phyloP scores from a whole-genome alignment of 768 basidiomycete species.

The Lentinula aciculospora region DNA sequence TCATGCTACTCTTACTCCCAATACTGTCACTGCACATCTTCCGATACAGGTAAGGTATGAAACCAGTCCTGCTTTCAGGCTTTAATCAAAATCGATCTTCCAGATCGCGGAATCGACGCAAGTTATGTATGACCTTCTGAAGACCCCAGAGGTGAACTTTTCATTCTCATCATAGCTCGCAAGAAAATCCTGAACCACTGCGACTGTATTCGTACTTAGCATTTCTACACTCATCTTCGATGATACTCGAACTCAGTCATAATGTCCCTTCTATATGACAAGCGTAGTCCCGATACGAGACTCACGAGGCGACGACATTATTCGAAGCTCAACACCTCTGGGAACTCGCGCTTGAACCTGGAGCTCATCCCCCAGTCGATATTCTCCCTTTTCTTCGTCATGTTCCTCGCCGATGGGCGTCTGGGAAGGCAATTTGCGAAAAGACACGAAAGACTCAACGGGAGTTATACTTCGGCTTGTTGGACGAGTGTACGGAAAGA shows the following conservation, averaged over 20 bases:
- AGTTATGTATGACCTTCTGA: conserved; percentile 20
- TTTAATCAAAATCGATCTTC: conserved; percentile 3
- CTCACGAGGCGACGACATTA: conserved; percentile 19
- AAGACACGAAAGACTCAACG: conserved; percentile 19
- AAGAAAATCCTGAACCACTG: no score
- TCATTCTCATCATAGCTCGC: no score
- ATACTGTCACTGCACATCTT: conserved; percentile 15
- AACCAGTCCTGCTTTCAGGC: background rate
- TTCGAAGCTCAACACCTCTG: conserved; percentile 21
- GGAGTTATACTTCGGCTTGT: conserved; percentile 22
- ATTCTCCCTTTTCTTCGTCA: conserved; percentile 25
- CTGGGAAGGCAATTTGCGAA: conserved; percentile 24
- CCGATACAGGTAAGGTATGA: conserved; percentile 9
- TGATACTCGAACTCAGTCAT: conserved; percentile 25
- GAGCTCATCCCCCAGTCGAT: conserved; percentile 31
- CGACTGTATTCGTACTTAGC: no score
- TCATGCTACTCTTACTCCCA: conserved; percentile 15
- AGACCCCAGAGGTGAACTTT: conserved; percentile 17
- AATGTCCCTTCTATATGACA: conserved; percentile 24
- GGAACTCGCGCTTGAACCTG: conserved; percentile 21
- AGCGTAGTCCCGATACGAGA: conserved; percentile 22
- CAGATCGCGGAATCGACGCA: conserved; percentile 19
- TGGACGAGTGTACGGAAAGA: conserved; percentile 19
- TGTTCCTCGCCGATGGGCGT: conserved; percentile 27
- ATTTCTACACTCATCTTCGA: conserved; percentile 22